phyloP scores from a whole-genome alignment of 1,139 yeast genomes.

The Magnusiomyces tetraspermus region DNA sequence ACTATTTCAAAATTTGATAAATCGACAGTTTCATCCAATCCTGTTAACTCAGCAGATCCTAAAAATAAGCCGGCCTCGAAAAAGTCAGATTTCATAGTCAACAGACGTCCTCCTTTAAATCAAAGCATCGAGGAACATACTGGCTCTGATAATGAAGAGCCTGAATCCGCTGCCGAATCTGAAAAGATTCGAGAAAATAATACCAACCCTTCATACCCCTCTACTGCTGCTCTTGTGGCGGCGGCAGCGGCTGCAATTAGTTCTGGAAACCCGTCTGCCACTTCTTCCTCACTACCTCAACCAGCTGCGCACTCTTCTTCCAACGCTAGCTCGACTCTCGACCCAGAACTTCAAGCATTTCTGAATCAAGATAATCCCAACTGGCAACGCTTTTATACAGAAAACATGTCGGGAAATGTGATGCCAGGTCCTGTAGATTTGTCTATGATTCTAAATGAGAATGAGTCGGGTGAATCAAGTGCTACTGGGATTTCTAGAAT shows the following conservation, averaged over 20 bases:
- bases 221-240: slow-evolving; percentile 8
- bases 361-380: slow-evolving; percentile 8
- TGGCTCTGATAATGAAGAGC: too few species aligned
- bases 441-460: slow-evolving; percentile 9
- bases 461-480: not conserved
- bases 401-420: slow-evolving; percentile 3
- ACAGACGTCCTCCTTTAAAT: too few species aligned
- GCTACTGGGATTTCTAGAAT: not conserved
- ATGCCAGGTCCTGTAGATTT: slow-evolving; percentile 10
- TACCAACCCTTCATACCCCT: slow-evolving; percentile 3
- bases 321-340: not conserved
- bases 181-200: slow-evolving; percentile 13
- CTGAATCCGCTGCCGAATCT: slow-evolving; percentile 11
- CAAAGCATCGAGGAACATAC: too few species aligned
- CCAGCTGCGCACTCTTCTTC: not conserved
- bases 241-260: slow-evolving; percentile 6
- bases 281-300: not conserved
- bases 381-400: slow-evolving; percentile 15
- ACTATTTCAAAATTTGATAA: too few species aligned
- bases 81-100: too few species aligned
- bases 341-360: slow-evolving; percentile 11
- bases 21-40: too few species aligned
- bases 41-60: too few species aligned
- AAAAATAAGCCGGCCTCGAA: too few species aligned
- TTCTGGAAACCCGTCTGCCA: not conserved